Evolutionary conservation across 78 protist genomes (phyloP).

Genomic region (Capsaspora owczarzaki): DNA sequence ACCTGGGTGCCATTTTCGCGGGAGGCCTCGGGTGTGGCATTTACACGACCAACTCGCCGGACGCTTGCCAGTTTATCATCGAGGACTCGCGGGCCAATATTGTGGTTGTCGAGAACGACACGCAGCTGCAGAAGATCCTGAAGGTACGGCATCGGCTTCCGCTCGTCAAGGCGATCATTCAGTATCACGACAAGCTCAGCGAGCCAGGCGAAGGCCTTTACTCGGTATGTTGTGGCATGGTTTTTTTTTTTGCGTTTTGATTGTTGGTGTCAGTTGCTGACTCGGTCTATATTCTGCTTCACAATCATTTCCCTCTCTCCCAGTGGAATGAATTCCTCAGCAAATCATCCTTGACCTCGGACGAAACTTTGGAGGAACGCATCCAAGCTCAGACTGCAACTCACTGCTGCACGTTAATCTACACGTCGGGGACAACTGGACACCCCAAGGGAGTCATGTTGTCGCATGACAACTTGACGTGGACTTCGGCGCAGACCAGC

Average conservation of each 20-base stretch:
- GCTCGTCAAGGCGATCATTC: not conserved
- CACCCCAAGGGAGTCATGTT: constrained; percentile 44
- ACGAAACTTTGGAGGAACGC: too few relatives aligned
- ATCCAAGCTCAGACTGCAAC: too few relatives aligned
- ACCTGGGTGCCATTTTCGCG: constrained; percentile 54
- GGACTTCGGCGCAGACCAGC: not conserved
- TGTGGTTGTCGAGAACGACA: constrained; percentile 28
- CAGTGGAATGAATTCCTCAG: too few relatives aligned
- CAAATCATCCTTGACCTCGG: too few relatives aligned
- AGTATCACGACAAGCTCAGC: not conserved
- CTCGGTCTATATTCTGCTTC: too few relatives aligned
- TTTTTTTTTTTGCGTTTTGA: too few relatives aligned
- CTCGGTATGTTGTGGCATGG: too few relatives aligned
- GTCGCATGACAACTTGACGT: constrained; percentile 45
- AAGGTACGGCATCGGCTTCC: not conserved
- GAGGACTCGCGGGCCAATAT: constrained; percentile 25
- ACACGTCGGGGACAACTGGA: constrained; percentile 39
- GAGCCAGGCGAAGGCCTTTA: not conserved
- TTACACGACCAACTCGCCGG: constrained; percentile 43
- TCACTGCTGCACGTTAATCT: constrained; percentile 32
- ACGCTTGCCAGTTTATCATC: constrained; percentile 34
- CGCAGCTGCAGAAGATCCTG: constrained; percentile 30
- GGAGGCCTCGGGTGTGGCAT: constrained; percentile 69
- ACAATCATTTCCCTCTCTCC: too few relatives aligned
- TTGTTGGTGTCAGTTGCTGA: too few relatives aligned